Percentiles rank a stretch among this genome's conserved stretches.
Evolutionary conservation across 1,284 basidiomycete species (phyloP).

Genomic region (Polyporus tsugae): DNA sequence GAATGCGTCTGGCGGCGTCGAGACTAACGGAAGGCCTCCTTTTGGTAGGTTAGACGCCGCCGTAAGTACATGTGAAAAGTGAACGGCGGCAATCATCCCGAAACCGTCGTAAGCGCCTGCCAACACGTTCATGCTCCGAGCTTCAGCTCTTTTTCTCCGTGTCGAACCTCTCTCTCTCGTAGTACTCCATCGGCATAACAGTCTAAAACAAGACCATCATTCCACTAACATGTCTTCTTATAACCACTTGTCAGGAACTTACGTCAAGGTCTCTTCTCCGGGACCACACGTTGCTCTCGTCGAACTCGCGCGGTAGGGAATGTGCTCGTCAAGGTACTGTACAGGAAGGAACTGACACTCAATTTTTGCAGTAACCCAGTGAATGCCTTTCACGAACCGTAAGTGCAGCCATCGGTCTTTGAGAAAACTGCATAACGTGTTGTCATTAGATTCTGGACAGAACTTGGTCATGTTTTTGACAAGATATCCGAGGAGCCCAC

Average conservation of each 20-base stretch:
- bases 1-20: no score
- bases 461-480: constrained; percentile 71
- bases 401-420: constrained; percentile 26
- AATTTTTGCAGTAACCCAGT: constrained; percentile 63
- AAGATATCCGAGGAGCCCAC: constrained; percentile 61
- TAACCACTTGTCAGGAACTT: constrained; percentile 47
- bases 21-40: no score
- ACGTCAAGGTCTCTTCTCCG: constrained; percentile 63
- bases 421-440: constrained; percentile 5
- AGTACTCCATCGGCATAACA: not conserved
- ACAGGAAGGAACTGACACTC: not conserved
- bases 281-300: constrained; percentile 60
- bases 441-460: constrained; percentile 73
- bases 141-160: no score
- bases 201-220: not conserved
- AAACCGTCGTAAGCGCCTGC: no score
- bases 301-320: constrained; percentile 59
- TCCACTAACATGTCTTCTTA: constrained; percentile 13
- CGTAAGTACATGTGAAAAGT: no score
- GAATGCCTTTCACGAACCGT: constrained; percentile 79
- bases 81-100: no score
- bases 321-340: not conserved
- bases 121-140: no score
- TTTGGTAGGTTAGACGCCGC: no score
- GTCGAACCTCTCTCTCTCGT: not conserved